Percentiles rank a stretch among this genome's conserved stretches.
These are phyloP conservation scores for Eimeria nieschulzi DNA, from an alignment of 169 alveolate genomes.

Conservation along the genomic window DNA sequence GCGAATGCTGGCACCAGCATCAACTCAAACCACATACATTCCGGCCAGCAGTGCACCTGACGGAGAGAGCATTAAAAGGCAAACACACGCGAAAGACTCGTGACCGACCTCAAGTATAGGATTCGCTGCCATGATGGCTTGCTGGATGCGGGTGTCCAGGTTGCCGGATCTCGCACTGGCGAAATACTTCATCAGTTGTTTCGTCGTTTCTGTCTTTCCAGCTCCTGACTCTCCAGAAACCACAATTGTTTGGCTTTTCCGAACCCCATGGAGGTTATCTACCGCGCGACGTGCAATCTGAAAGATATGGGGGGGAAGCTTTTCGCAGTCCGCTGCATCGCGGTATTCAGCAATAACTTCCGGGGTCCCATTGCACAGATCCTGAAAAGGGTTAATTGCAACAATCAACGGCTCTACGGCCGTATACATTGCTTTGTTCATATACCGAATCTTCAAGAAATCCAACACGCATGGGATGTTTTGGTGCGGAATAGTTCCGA, in stretches of 20 bases:
- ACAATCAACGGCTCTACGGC: constrained; percentile 93
- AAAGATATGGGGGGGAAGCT: constrained; percentile 90
- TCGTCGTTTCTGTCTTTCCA: constrained; percentile 99
- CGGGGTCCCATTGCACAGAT: constrained; percentile 88
- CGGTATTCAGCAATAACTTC: constrained; percentile 86
- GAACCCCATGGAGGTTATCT: constrained; percentile 62
- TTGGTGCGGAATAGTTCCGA: constrained; percentile 92
- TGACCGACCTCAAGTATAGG: constrained; percentile 72
- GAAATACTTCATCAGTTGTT: constrained; percentile 79
- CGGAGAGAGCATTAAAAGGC: too few relatives aligned
- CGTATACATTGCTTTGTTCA: constrained; percentile 88
- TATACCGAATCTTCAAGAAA: constrained; percentile 86
- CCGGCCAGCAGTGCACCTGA: too few relatives aligned
- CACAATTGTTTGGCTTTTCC: constrained; percentile 91
- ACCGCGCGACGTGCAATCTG: constrained; percentile 83
- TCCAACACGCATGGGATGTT: constrained; percentile 92
- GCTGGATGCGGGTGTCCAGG: constrained; percentile 70
- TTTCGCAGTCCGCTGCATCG: constrained; percentile 83
- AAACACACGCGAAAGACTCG: constrained; percentile 21
- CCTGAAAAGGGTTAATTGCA: constrained; percentile 92
- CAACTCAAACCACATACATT: too few relatives aligned
- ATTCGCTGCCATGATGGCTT: constrained; percentile 88
- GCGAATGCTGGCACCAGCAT: too few relatives aligned
- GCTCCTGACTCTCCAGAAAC: constrained; percentile 99
- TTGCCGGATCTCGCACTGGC: constrained; percentile 68